These are phyloP conservation scores for Colletotrichum lini DNA, from an alignment of 2,329 filamentous ascomycete genomes.

Conservation along the genomic window DNA sequence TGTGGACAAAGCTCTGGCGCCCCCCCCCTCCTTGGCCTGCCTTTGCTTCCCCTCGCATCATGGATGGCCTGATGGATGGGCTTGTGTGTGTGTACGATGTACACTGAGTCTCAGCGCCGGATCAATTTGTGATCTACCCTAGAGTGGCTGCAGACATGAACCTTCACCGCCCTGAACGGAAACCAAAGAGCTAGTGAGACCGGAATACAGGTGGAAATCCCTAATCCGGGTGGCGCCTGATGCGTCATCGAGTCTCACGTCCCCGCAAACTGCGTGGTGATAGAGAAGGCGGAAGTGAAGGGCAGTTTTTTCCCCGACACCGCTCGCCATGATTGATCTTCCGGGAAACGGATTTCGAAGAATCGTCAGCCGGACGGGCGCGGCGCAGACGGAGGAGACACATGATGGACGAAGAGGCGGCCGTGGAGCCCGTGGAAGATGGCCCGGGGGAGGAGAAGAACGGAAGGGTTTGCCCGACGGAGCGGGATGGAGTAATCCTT, in stretches of 20 bases:
- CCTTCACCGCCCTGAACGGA: not conserved
- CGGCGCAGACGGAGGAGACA: no score
- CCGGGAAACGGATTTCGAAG: no score
- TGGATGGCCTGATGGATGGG: not conserved
- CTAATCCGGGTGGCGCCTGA: not conserved
- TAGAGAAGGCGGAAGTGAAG: not conserved
- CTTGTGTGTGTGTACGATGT: not conserved
- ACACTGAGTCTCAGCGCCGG: not conserved
- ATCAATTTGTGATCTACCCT: not conserved
- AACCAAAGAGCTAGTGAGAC: not conserved
- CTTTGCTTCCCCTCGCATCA: not conserved
- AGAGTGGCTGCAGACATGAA: conserved; percentile 16
- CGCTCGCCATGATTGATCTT: no score
- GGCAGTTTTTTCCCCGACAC: not conserved
- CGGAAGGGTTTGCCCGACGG: conserved; percentile 30
- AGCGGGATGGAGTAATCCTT: conserved; percentile 28
- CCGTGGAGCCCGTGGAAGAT: not conserved
- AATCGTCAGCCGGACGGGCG: no score
- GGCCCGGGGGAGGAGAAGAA: conserved; percentile 9
- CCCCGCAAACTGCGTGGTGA: conserved; percentile 14
- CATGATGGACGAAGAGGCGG: not conserved
- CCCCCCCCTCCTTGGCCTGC: no score
- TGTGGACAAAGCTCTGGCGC: no score
- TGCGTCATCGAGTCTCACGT: conserved; percentile 23
- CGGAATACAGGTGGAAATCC: no score